These are phyloP conservation scores for Stagonosporopsis tanaceti DNA, from an alignment of 2,329 filamentous ascomycete species.

Conservation along the genomic window DNA sequence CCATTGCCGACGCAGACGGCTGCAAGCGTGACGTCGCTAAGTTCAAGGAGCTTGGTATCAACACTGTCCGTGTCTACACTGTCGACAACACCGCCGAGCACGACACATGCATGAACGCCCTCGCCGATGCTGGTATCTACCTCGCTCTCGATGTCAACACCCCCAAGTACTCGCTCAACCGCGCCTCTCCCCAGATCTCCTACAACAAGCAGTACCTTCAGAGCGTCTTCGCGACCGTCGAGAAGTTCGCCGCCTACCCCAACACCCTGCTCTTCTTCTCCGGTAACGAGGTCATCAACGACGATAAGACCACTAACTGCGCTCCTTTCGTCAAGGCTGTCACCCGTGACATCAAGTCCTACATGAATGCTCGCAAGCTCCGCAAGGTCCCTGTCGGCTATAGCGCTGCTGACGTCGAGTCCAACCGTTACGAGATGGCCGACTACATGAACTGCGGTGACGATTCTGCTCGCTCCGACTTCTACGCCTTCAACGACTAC, in stretches of 20 bases:
- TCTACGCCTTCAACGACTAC: slow-evolving; percentile 91
- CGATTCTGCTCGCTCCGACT: slow-evolving; percentile 84
- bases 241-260: slow-evolving; percentile 80
- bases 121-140: slow-evolving; percentile 89
- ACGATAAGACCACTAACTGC: slow-evolving; percentile 66
- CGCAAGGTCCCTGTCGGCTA: slow-evolving; percentile 79
- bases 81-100: slow-evolving; percentile 86
- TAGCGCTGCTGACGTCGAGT: slow-evolving; percentile 83
- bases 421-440: slow-evolving; percentile 87
- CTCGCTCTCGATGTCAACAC: slow-evolving; percentile 91
- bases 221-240: slow-evolving; percentile 86
- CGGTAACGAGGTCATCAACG: slow-evolving; percentile 80
- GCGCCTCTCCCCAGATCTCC: slow-evolving; percentile 72
- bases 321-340: slow-evolving; percentile 77
- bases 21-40: slow-evolving; percentile 82
- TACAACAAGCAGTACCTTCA: slow-evolving; percentile 90
- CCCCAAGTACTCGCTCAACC: slow-evolving; percentile 88
- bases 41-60: slow-evolving; percentile 87
- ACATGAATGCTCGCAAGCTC: slow-evolving; percentile 74
- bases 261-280: slow-evolving; percentile 89
- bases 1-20: slow-evolving; percentile 72
- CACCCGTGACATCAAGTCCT: slow-evolving; percentile 81
- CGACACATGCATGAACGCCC: slow-evolving; percentile 81
- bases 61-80: slow-evolving; percentile 91
- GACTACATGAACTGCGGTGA: slow-evolving; percentile 92